Base-by-base conservation (phyloP, 2,329 filamentous ascomycete species). In the Curvularia sp. region DNA sequence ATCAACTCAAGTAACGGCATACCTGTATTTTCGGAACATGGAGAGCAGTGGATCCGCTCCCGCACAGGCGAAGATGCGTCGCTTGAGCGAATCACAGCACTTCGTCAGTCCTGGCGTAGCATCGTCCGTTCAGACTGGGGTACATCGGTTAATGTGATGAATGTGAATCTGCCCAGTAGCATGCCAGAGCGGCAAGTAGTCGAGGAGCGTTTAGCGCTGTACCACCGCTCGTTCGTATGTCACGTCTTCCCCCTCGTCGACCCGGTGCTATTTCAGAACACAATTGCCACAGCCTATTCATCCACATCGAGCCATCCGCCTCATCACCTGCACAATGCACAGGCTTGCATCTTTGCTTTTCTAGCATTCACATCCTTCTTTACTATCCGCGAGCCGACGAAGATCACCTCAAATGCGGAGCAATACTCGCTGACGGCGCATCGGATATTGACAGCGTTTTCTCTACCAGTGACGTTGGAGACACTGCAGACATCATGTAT, bases 151-250 rank as follows among this genome's bases (percentile, higher is more conserved):
- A 8, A 46, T 46, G 15, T 31, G 18, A 4, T 5, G 4, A 46
- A 31, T 8, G 15, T 46, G 26, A n/a, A 46, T 31, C 24, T 46
- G 15, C 43, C 26, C 7, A 31, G 7, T 30, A 28, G 8, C 26
- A 46, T 46, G 43, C 43, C 43, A 10, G 43, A 46, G 9, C 43
- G 43, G 15, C 43, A 46, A 30, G 43, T 46, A 18, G 43, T 46
- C 26, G 43, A 46, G 26, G 28, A 46, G n/a, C 31, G 43, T 46
- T 30, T 31, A 46, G 26, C 43, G 6, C 26, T 30, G 5, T 46
- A 30, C 26, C 43, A 10, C 43, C 7, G 24, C 3, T 46, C 43
- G 6, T 46, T 46, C 15, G 13, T 46, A 3, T 46, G 26, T 15
- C 15, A n/a, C 15, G 26, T 46, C 43, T 46, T 46, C 8, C 43